Base-by-base conservation (phyloP, 768 basidiomycete species). In the Rubroboletus pulcherrimus region DNA sequence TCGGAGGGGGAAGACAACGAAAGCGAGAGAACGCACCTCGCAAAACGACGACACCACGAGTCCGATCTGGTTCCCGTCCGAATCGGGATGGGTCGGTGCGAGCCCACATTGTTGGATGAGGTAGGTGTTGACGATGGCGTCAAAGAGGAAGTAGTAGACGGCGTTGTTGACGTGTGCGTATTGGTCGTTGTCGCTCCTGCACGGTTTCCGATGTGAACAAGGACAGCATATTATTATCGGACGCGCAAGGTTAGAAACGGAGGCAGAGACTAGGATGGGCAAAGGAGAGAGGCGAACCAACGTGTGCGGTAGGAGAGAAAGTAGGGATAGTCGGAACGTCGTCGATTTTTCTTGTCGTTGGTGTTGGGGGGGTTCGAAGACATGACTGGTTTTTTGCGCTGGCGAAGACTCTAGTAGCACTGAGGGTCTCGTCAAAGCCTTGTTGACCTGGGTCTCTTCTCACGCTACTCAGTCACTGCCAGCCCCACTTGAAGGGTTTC, bases 101-200 rank as follows among this genome's bases (percentile, higher is more conserved):
- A 84, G 75, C 11, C 76, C 78, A 60, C 89, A 91, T 33, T 77
- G 73, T 51, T 81, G 73, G 37, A 90, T 84, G 57, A 91, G 82
- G 70, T 89, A 93, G 9, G 86, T 80, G 68, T 92, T 93, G 70
- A 92, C 75, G 63, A 91, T 75, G 5, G 89, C 89, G 72, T 92
- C 91, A 71, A 91, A 89, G 53, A 89, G 77, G 63, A 88, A 87
- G 65, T 89, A 88, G 71, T 91, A 93, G 15, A 90, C 73, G 0
- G 86, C 78, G 69, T 92, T 93, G 72, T 92, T 91, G 64, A 91
- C 74, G 57, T 92, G 90, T 12, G 81, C 78, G 65, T 92, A 92
- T 62, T 91, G 89, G 75, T 92, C 90, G 63, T 91, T 92, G 77
- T 92, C 90, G 62, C 81, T 88, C 90, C 90, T 92, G 59, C n/a